A percentile compares a stretch with the other conserved stretches of the same genome.
Conservation (phyloP, 2,329 filamentous ascomycete genomes). For the Nigrospora sphaerica region DNA sequence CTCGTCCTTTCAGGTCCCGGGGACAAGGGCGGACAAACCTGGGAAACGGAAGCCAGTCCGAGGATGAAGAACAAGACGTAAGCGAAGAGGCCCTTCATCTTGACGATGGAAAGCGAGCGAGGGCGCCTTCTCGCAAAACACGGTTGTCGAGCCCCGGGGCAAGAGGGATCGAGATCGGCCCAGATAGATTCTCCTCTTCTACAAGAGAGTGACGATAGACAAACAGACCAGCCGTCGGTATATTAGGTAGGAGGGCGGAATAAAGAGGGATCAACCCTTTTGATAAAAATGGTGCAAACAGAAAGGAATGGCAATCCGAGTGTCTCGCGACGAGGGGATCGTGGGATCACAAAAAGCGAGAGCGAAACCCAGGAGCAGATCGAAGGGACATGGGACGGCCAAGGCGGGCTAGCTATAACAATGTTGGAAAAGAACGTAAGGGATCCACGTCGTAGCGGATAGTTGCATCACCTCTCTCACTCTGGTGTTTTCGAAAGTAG, state of each 20-base stretch:
- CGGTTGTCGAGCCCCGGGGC: not conserved
- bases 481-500: not conserved
- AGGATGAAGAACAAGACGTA: constrained; percentile 9
- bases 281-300: constrained; percentile 1
- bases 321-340: not conserved
- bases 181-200: not conserved
- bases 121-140: not conserved
- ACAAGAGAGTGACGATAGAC: constrained; percentile 4
- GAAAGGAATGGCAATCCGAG: constrained; percentile 4
- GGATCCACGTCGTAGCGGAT: constrained; percentile 11
- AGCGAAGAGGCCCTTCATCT: constrained; percentile 3
- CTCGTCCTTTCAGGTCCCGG: not conserved
- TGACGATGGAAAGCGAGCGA: not conserved
- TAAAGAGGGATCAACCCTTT: constrained; percentile 14
- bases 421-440: constrained; percentile 6
- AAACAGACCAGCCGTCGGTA: constrained; percentile 20
- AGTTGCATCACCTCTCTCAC: constrained; percentile 6
- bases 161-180: not conserved
- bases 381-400: constrained; percentile 9
- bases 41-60: constrained; percentile 13
- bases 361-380: not conserved
- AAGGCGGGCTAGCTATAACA: constrained; percentile 7
- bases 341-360: constrained; percentile 1
- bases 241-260: not conserved
- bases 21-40: constrained; percentile 9